Evolutionary conservation across 2,329 filamentous ascomycete species (phyloP), one percentile per base, ranked within the genome.

Genomic region (Ceratocystis colombiana): DNA sequence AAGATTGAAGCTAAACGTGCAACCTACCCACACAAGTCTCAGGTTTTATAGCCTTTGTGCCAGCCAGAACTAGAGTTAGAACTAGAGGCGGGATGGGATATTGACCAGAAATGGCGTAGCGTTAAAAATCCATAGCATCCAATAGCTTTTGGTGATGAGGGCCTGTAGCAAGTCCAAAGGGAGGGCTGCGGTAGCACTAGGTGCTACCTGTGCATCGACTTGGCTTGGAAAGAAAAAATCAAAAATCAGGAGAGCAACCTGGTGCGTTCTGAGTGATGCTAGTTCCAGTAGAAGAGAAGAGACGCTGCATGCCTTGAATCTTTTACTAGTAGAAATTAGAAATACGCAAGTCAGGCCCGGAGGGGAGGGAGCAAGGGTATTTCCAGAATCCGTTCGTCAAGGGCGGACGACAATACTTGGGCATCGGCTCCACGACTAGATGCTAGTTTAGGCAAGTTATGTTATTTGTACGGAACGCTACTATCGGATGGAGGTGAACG

Each of bases 21-120:
- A n/a, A 15, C 17, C 45, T 4, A 20, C 5, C n/a, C 46, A 50
- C 46, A 10, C 46, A 50, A 50, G 46, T 8, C 46, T 7, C 2
- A 25, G 50, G 22, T 55, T 22, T 12, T 57, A 5, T 30, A 22
- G 46, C 20, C 12, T 3, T 33, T 12, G 10, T 5, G 2, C 53
- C 28, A 28, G 53, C 1, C 15, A 22, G 28, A 15, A 6, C 22
- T 28, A 17, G 6, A 7, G 5, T 28, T 57, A 6, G 25, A 50
- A n/a, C 46, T 50, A n/a, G 53, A 25, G 25, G 25, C 53, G 53
- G 53, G 53, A 57, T 57, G 53, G 53, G 53, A 57, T 57, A 33
- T 22, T 57, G 25, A 10, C 53, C 53, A 22, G 53, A 28, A 57
- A 57, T 17, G 22, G 53, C 53, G 22, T 57, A 57, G 53, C 53